phyloP scores from a whole-genome alignment of 345 rosid species.

The Salix viminalis region DNA sequence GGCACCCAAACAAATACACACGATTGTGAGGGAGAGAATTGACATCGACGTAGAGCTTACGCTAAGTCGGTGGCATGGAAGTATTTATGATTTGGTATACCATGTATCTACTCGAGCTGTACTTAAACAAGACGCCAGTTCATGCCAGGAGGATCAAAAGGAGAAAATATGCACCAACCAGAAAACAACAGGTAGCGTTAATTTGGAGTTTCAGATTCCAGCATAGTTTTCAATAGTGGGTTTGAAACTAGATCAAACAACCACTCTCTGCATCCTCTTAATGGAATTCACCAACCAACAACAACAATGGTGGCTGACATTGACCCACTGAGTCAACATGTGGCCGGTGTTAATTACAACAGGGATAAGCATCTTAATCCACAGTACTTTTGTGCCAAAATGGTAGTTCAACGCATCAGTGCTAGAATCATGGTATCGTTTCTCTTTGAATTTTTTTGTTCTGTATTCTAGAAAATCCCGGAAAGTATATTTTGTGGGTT shows the following conservation, averaged over 20 bases:
- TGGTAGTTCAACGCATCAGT: neutral
- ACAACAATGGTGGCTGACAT: conserved; percentile 9
- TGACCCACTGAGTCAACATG: neutral
- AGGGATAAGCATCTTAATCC: neutral
- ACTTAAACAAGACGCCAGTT: conserved; percentile 12
- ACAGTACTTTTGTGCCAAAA: neutral
- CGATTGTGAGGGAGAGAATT: too few species aligned
- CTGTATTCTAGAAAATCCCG: too few species aligned
- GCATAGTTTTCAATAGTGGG: conserved; percentile 18
- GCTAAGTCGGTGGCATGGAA: neutral
- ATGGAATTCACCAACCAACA: conserved; percentile 20
- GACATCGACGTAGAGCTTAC: too few species aligned
- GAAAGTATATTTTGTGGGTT: too few species aligned
- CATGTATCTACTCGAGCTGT: neutral
- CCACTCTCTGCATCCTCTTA: conserved; percentile 17
- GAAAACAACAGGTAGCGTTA: neutral
- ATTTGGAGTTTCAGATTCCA: neutral
- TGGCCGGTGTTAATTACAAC: neutral
- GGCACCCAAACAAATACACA: too few species aligned
- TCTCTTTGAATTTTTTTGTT: neutral
- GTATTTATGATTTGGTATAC: too few species aligned
- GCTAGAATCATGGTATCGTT: neutral
- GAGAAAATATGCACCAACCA: neutral
- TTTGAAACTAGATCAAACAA: neutral
- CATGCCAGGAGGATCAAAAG: neutral